Conservation (phyloP, 192 early-diverging fungal species). For the Phycomyces nitens region DNA sequence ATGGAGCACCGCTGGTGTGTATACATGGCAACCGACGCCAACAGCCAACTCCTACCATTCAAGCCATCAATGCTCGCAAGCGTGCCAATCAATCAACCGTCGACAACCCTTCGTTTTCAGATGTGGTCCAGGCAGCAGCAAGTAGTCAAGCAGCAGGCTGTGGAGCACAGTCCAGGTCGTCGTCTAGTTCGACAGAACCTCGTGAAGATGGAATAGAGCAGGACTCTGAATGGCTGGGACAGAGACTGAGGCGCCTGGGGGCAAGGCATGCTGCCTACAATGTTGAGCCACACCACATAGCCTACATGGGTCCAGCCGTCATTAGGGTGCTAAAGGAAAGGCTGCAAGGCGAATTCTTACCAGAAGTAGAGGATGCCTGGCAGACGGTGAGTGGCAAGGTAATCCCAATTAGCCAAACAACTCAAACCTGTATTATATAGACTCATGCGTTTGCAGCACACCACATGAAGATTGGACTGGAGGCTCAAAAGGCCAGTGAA, state of each 20-base stretch:
- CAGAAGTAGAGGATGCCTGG: conserved; percentile 24
- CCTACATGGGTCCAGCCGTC: conserved; percentile 15
- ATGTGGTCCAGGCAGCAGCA: too few species aligned
- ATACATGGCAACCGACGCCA: too few species aligned
- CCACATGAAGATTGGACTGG: conserved; percentile 20
- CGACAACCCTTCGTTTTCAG: too few species aligned
- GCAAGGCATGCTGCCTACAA: conserved; percentile 5
- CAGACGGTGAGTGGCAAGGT: conserved; percentile 9
- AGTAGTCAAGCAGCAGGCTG: too few species aligned
- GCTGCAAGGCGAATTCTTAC: conserved; percentile 13
- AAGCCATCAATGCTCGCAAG: conserved; percentile 10
- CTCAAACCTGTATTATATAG: conserved; percentile 4
- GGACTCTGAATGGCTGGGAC: neutral
- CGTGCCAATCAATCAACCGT: neutral
- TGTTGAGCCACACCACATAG: conserved; percentile 15
- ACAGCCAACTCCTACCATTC: neutral
- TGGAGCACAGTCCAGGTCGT: too few species aligned
- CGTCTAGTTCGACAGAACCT: neutral
- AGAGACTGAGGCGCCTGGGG: conserved; percentile 13
- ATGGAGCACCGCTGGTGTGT: neutral
- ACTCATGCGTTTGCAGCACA: conserved; percentile 11
- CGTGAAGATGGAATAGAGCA: neutral
- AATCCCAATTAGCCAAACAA: too few species aligned
- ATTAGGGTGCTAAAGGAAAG: neutral
- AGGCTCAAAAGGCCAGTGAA: neutral